phyloP scores from a whole-genome alignment of 2,329 filamentous ascomycete species.

The Microsporum ferrugineum region DNA sequence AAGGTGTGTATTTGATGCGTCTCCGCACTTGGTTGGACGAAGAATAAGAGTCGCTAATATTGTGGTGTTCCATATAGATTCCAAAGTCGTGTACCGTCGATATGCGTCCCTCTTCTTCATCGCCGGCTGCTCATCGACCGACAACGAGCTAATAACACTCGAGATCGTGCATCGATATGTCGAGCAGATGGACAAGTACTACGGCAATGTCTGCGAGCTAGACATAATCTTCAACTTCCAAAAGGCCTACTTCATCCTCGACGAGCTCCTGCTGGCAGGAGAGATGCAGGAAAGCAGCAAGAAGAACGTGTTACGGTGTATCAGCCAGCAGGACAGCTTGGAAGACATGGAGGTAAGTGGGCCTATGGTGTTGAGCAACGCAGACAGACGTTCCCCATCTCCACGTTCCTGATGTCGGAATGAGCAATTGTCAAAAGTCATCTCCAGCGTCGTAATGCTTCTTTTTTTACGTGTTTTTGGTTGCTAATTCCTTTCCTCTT shows the following conservation, averaged over 20 bases:
- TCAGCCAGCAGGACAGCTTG: slow-evolving; percentile 90
- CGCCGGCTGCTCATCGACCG: slow-evolving; percentile 87
- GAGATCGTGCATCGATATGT: slow-evolving; percentile 99
- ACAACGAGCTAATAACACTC: slow-evolving; percentile 96
- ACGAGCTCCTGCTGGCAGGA: slow-evolving; percentile 86
- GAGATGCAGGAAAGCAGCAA: slow-evolving; percentile 99
- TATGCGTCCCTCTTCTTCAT: slow-evolving; percentile 99
- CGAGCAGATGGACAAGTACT: slow-evolving; percentile 99
- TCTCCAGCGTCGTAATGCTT: not conserved
- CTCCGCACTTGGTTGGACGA: not conserved
- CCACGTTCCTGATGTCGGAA: not conserved
- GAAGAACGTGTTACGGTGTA: slow-evolving; percentile 94
- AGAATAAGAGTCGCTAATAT: slow-evolving; percentile 6
- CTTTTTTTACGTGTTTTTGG: not conserved
- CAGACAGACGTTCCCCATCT: not conserved
- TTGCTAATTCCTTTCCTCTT: not conserved
- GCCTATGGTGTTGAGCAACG: not conserved
- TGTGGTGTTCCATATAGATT: slow-evolving; percentile 50
- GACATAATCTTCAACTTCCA: slow-evolving; percentile 99
- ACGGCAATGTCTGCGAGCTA: slow-evolving; percentile 97
- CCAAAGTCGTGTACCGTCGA: slow-evolving; percentile 95
- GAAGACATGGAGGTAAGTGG: slow-evolving; percentile 97
- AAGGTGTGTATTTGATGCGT: slow-evolving; percentile 49
- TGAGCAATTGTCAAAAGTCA: not conserved
- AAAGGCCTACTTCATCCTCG: slow-evolving; percentile 97